Evolutionary conservation across 2,329 filamentous ascomycete genomes (phyloP).

Genomic region (Colletotrichum tabaci): DNA sequence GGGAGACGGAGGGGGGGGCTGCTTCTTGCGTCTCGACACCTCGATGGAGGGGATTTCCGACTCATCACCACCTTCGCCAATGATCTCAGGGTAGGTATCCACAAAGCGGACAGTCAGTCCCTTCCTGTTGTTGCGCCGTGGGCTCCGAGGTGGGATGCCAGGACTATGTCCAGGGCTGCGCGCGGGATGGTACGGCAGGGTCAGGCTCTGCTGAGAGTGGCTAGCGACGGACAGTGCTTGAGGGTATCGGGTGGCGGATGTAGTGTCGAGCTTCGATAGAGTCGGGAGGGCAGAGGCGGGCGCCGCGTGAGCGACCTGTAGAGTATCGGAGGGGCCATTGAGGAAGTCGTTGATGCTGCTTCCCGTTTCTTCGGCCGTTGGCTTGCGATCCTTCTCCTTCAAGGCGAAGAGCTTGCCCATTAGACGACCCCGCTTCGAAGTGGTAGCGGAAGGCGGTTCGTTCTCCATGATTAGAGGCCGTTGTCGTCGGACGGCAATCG

Average conservation of each 20-base stretch:
- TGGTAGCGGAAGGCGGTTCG: conserved; percentile 56
- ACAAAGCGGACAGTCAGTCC: conserved; percentile 83
- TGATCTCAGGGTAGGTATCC: conserved; percentile 81
- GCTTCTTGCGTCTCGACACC: conserved; percentile 73
- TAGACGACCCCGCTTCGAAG: conserved; percentile 68
- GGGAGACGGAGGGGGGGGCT: conserved; percentile 51
- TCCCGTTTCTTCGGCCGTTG: conserved; percentile 52
- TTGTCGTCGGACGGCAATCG: conserved; percentile 29
- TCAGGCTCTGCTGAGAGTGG: conserved; percentile 60
- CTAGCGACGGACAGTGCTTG: conserved; percentile 64
- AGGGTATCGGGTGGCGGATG: conserved; percentile 68
- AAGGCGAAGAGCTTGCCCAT: conserved; percentile 75
- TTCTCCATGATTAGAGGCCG: conserved; percentile 59
- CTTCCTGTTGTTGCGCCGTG: conserved; percentile 70
- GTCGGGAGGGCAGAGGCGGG: conserved; percentile 61
- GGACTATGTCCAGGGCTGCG: conserved; percentile 53
- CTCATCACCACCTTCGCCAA: conserved; percentile 94
- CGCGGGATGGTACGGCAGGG: conserved; percentile 58
- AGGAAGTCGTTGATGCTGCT: conserved; percentile 73
- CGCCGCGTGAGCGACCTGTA: conserved; percentile 66
- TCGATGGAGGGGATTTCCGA: conserved; percentile 80
- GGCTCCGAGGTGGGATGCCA: conserved; percentile 52
- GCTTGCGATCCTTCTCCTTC: conserved; percentile 63
- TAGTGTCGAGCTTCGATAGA: conserved; percentile 68
- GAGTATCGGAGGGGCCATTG: conserved; percentile 67